Evolutionary conservation across 2,329 filamentous ascomycete genomes (phyloP), one percentile per base, ranked within the genome.

Genomic region (Nigrospora osmanthi): DNA sequence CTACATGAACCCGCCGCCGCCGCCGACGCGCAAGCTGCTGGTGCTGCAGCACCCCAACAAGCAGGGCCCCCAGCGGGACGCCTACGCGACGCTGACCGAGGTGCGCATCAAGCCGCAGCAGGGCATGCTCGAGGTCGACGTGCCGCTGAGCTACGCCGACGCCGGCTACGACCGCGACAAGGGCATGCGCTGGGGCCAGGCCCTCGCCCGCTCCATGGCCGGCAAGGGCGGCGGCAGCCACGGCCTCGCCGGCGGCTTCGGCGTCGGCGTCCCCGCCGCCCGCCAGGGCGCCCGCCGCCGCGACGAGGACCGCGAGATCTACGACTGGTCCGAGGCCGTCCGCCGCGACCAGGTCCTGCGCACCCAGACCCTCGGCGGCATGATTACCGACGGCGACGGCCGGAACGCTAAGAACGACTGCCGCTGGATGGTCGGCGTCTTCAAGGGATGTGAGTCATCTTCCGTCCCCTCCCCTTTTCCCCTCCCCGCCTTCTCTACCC

Each of bases 31-130:
- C 47, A 76, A 83, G 53, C 78, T 89, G 48, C 84, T 91, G 56
- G 78, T 97, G 51, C 78, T 98, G 38, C 90, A 97, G 69, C 94
- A 95, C 64, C 85, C 90, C 23, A 90, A 90, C 66, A 85, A 80
- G 47, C 72, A 78, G 35, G 76, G 83, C 50, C 59, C 66, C 11
- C 57, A 66, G 39, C 64, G 60, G 43, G 54, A 62, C 43, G 73
- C 78, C 6, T 85, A 86, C 65, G 77, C 77, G 44, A 73, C 78
- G 17, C 86, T 91, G 11, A 71, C 79, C 14, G 81, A 85, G 55
- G 72, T 97, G 57, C 88, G 91, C 53, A 71, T 95, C 62, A 98
- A 97, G 70, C 78, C 83, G 13, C 70, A 76, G 46, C 80, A 87
- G 0, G 90, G 90, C 45, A 87, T 96, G 68, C 73, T 96, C 46